A percentile compares a stretch with the other conserved stretches of the same genome.
These are phyloP conservation scores for Trichophyton simii DNA, from an alignment of 2,329 filamentous ascomycete genomes.

Conservation along the genomic window DNA sequence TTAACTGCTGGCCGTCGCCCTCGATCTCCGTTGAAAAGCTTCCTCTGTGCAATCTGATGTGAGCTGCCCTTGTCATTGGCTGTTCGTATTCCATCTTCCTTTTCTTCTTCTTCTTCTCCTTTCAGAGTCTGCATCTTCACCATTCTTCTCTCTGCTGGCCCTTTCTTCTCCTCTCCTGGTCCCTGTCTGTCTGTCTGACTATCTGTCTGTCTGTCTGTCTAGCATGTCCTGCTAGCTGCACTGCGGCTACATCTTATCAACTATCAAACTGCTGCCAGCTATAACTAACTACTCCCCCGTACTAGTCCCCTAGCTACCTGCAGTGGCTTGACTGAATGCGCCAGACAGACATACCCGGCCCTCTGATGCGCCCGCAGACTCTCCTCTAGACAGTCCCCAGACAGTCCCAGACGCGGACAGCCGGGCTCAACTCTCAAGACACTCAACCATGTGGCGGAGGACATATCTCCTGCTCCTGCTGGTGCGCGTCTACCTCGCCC, in stretches of 20 bases:
- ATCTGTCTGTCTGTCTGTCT: not conserved
- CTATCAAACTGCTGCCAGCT: too few relatives aligned
- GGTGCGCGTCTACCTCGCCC: slow-evolving; percentile 82
- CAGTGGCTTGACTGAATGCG: not conserved
- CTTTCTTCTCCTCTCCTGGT: not conserved
- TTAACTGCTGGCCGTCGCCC: not conserved
- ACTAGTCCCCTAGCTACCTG: not conserved
- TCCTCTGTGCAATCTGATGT: not conserved
- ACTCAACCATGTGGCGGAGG: slow-evolving; percentile 67
- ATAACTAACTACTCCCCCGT: not conserved
- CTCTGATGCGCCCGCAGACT: not conserved
- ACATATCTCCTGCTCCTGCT: slow-evolving; percentile 73
- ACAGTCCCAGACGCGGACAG: too few relatives aligned
- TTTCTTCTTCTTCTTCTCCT: not conserved
- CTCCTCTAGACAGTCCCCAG: too few relatives aligned
- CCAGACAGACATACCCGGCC: not conserved
- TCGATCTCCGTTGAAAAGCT: not conserved
- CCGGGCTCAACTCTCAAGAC: too few relatives aligned
- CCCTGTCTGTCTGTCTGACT: not conserved
- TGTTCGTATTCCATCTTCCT: not conserved
- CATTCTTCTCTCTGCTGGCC: not conserved
- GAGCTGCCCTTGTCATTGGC: slow-evolving; percentile 1
- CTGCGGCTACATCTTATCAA: too few relatives aligned
- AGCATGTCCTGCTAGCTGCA: too few relatives aligned
- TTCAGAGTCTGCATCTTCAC: too few relatives aligned